phyloP scores from a whole-genome alignment of 2,329 filamentous ascomycete species.

The Aspergillus melleus region DNA sequence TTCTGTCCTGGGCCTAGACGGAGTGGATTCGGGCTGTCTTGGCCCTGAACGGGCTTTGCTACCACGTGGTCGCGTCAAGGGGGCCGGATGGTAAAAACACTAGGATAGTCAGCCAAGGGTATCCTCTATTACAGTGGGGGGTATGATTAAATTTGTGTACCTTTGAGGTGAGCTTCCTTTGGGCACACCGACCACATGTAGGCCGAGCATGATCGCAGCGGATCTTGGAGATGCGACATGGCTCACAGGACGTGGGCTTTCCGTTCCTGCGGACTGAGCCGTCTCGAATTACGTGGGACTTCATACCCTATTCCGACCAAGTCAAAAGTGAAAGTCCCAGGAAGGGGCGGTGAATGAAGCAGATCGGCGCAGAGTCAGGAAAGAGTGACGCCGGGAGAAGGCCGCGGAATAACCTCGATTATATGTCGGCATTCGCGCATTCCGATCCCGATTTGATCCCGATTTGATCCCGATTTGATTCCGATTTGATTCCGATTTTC shows the following conservation, averaged over 20 bases:
- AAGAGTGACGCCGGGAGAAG: too few species aligned
- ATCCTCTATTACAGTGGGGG: too few species aligned
- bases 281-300: not conserved
- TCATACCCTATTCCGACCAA: not conserved
- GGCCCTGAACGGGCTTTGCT: not conserved
- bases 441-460: too few species aligned
- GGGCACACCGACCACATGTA: slow-evolving; percentile 1
- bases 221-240: slow-evolving; percentile 2
- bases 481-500: too few species aligned
- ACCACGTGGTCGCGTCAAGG: slow-evolving; percentile 1
- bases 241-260: slow-evolving; percentile 3
- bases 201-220: slow-evolving; percentile 7
- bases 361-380: not conserved
- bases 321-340: not conserved
- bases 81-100: slow-evolving; percentile 10
- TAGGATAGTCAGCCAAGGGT: not conserved
- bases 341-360: not conserved
- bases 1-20: not conserved
- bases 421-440: not conserved
- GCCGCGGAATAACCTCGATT: not conserved
- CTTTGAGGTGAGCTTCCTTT: not conserved
- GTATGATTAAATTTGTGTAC: not conserved
- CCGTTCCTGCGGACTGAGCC: not conserved
- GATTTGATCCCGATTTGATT: too few species aligned
- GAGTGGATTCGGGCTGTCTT: not conserved